Conservation (phyloP, 176 grass and related monocot genomes). For the Musa beccarii region DNA sequence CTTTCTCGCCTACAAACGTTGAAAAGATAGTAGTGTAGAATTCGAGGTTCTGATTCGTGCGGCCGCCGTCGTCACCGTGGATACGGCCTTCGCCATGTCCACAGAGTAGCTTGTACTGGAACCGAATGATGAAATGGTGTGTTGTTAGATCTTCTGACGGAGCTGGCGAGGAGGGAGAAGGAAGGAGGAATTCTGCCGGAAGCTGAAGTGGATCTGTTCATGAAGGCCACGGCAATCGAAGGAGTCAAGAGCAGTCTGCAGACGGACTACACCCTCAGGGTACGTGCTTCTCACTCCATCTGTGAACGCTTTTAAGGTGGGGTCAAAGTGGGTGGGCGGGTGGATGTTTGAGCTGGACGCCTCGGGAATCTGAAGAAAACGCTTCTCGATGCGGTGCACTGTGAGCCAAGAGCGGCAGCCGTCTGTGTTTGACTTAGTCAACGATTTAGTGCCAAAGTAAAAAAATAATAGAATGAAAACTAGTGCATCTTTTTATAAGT, state of each 20-base stretch:
- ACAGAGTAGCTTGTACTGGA: slow-evolving; percentile 43
- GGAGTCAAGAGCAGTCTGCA: slow-evolving; percentile 86
- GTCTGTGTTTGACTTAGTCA: too few species aligned
- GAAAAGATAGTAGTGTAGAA: slow-evolving; percentile 29
- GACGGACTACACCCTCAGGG: slow-evolving; percentile 93
- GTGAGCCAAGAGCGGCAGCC: too few species aligned
- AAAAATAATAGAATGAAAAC: too few species aligned
- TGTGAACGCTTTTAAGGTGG: too few species aligned
- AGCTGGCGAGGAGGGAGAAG: slow-evolving; percentile 19
- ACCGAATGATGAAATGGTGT: too few species aligned
- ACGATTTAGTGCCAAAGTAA: too few species aligned
- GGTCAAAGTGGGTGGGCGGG: too few species aligned
- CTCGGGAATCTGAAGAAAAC: too few species aligned
- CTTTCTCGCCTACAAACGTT: background rate
- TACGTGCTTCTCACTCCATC: slow-evolving; percentile 11
- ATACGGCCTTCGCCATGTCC: slow-evolving; percentile 45
- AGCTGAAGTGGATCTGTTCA: slow-evolving; percentile 23
- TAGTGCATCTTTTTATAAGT: too few species aligned
- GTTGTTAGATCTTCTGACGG: slow-evolving; percentile 9
- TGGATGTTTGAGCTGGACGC: too few species aligned
- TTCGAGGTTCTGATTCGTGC: slow-evolving; percentile 18
- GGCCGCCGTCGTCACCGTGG: slow-evolving; percentile 33
- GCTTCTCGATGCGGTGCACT: too few species aligned
- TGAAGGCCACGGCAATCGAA: slow-evolving; percentile 54
- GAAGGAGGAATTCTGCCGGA: slow-evolving; percentile 8